phyloP scores from a whole-genome alignment of 1,284 basidiomycete species.

The Bondarzewia mesenterica region DNA sequence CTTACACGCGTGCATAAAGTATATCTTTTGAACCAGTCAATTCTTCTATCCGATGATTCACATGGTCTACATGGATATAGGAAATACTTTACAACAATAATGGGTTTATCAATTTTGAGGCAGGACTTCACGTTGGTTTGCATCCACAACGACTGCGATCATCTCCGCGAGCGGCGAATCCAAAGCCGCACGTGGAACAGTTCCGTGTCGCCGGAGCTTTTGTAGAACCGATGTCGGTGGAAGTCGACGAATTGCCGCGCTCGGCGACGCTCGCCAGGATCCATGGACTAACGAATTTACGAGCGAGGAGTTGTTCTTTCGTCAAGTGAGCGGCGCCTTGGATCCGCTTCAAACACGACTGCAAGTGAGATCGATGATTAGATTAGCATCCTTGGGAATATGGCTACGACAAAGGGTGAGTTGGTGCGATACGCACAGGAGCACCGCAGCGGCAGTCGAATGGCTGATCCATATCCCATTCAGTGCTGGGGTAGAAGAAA shows the following conservation, averaged over 20 bases:
- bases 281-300: slow-evolving; percentile 27
- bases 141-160: too few relatives aligned
- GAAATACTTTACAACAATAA: too few relatives aligned
- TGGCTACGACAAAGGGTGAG: neutral
- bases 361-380: neutral
- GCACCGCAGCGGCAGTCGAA: slow-evolving; percentile 51
- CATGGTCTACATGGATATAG: too few relatives aligned
- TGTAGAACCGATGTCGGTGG: neutral
- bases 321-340: slow-evolving; percentile 31
- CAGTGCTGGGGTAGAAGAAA: slow-evolving; percentile 65
- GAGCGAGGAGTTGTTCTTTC: slow-evolving; percentile 19
- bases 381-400: neutral
- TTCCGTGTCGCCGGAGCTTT: neutral
- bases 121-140: too few relatives aligned
- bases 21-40: too few relatives aligned
- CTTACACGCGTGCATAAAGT: too few relatives aligned
- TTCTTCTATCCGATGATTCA: too few relatives aligned
- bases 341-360: slow-evolving; percentile 30
- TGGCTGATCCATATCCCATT: slow-evolving; percentile 65
- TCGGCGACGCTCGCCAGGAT: slow-evolving; percentile 16
- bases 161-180: neutral
- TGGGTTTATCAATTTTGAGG: too few relatives aligned
- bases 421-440: slow-evolving; percentile 17
- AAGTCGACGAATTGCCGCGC: neutral
- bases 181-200: neutral